Evolutionary conservation across 2,329 filamentous ascomycete species (phyloP), one percentile per base, ranked within the genome.

Genomic region (Colletotrichum echinochloae): DNA sequence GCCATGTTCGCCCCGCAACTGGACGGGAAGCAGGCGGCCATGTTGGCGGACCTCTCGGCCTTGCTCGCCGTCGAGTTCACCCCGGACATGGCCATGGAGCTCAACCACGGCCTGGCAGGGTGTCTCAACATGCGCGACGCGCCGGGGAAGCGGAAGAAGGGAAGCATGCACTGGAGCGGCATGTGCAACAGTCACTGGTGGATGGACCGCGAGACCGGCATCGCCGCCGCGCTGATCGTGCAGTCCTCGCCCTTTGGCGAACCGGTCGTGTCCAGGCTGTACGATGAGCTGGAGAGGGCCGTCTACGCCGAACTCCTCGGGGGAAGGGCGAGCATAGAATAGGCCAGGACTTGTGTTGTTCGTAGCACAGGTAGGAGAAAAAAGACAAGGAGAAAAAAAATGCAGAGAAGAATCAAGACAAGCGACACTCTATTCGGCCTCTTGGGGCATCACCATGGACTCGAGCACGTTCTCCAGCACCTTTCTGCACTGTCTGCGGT

Each of bases 391-490:
- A 18, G 20, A 2, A 23, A 37, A 7, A 7, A 33, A 35, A 37
- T 12, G 11, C 3, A 33, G 8, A 33, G 35, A 37, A 12, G 1
- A 14, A 37, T 6, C 3, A 44, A 35, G 9, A 11, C 2, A 23
- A 35, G 23, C 16, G 16, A 5, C 11, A 3, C 12, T n/a, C 7
- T n/a, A 37, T 33, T n/a, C 8, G 9, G 35, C 14, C 60, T 54
- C 60, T 14, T 49, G 46, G 0, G 62, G 60, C 63, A 72, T 51
- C 30, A 77, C 72, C 74, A 84, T 82, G 2, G 78, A 76, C 74
- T 81, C 78, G n/a, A 87, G 76, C 7, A 83, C 83, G 52, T 79
- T 82, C 70, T 82, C 79, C 62, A 89, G 72, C 1, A 89, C 86
- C 28, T 77, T 80, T 62, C 82, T 80, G 73, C 85, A 88, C 72